These are phyloP conservation scores for barley (Hordeum vulgare) DNA, from an alignment of 176 grass and related monocot species.

Conservation along the genomic window DNA sequence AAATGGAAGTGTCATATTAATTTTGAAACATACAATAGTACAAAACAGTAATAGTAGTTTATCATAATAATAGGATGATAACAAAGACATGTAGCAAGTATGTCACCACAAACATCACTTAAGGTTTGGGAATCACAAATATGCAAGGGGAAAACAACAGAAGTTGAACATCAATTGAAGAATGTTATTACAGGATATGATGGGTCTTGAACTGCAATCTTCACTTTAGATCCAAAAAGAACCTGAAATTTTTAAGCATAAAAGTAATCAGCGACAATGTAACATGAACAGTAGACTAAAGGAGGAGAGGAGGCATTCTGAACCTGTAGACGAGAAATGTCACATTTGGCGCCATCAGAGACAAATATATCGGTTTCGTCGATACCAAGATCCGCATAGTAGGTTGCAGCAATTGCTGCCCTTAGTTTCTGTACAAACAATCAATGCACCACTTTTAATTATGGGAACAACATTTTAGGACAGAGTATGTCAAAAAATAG, in stretches of 20 bases:
- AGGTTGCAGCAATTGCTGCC: constrained; percentile 72
- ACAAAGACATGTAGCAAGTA: not conserved
- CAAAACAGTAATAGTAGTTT: not conserved
- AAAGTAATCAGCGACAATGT: not conserved
- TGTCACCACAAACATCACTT: not conserved
- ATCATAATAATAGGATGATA: not conserved
- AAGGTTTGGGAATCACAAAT: not conserved
- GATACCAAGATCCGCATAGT: constrained; percentile 80
- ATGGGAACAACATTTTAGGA: not conserved
- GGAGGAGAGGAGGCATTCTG: not conserved
- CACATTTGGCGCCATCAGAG: constrained; percentile 98
- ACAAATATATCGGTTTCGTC: constrained; percentile 87
- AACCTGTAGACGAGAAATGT: constrained; percentile 97
- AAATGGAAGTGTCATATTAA: constrained; percentile 16
- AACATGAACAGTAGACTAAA: not conserved
- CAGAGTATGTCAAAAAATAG: not conserved
- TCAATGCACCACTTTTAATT: not conserved
- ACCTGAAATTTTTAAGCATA: constrained; percentile 43
- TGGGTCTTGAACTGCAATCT: constrained; percentile 90
- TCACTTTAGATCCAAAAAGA: constrained; percentile 86
- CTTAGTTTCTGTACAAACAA: constrained; percentile 72
- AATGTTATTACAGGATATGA: constrained; percentile 74
- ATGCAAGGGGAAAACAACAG: not conserved
- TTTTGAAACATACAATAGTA: not conserved
- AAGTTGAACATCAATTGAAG: not conserved